phyloP scores from a whole-genome alignment of 2,329 filamentous ascomycete genomes.

The Colletotrichum euphorbiae region DNA sequence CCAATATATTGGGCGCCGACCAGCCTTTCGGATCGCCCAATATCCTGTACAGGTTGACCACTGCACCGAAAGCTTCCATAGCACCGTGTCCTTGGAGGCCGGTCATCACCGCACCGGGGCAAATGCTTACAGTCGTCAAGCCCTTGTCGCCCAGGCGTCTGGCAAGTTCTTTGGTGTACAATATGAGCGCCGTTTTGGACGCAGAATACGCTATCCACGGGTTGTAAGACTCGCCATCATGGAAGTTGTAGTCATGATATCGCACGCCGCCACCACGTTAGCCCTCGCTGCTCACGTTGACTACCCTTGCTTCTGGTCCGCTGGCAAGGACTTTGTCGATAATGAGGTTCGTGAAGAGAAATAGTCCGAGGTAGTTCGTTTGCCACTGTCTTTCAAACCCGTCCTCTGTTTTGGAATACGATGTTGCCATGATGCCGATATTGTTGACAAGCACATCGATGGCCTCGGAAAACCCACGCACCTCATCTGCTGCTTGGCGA shows the following conservation, averaged over 20 bases:
- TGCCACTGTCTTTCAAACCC: constrained; percentile 53
- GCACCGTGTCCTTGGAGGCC: background rate
- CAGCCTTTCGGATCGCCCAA: too few species aligned
- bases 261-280: constrained; percentile 54
- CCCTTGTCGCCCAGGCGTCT: background rate
- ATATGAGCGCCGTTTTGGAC: constrained; percentile 50
- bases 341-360: constrained; percentile 53
- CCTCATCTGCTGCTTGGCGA: constrained; percentile 50
- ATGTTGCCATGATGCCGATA: constrained; percentile 37
- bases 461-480: constrained; percentile 48
- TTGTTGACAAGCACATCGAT: constrained; percentile 51
- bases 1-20: too few species aligned
- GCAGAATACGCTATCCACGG: constrained; percentile 49
- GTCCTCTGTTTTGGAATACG: constrained; percentile 47
- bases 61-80: too few species aligned
- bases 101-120: background rate
- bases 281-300: constrained; percentile 48
- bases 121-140: background rate
- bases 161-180: rapidly evolving
- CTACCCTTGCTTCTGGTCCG: constrained; percentile 50
- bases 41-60: too few species aligned
- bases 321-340: constrained; percentile 45
- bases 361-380: constrained; percentile 52
- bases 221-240: constrained; percentile 43
- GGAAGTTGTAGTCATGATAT: constrained; percentile 58